These are phyloP conservation scores for Pseudonectria buxi DNA, from an alignment of 2,329 filamentous ascomycete genomes.

Conservation along the genomic window DNA sequence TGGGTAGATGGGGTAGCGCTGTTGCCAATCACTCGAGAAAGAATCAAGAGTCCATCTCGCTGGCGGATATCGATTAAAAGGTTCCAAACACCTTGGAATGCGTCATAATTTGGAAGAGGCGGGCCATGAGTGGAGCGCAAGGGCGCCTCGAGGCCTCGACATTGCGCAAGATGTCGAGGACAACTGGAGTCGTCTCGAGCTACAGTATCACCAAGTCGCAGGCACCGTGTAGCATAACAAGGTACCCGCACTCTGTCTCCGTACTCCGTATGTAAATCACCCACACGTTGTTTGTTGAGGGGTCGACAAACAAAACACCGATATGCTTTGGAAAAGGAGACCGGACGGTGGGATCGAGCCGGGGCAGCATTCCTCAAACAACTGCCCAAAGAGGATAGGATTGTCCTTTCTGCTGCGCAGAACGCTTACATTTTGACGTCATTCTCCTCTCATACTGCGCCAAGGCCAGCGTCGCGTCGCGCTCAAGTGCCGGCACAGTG, in stretches of 20 bases:
- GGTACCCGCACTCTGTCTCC: no score
- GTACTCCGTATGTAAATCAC: no score
- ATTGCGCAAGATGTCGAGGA: no score
- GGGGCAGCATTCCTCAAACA: constrained; percentile 2
- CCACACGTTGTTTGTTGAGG: no score
- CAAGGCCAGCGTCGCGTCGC: constrained; percentile 1
- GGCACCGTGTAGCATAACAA: no score
- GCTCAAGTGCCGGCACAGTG: constrained; percentile 19
- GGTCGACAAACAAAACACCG: constrained; percentile 1
- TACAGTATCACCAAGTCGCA: no score
- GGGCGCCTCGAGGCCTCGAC: not conserved
- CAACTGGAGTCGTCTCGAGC: no score
- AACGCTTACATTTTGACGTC: constrained; percentile 16
- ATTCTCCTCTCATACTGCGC: constrained; percentile 19
- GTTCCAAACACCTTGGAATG: constrained; percentile 5
- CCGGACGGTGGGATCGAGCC: not conserved
- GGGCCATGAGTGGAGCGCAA: constrained; percentile 10
- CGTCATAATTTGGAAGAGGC: constrained; percentile 15
- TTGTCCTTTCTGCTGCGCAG: constrained; percentile 8
- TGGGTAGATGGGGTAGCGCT: no score
- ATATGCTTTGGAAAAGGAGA: constrained; percentile 2
- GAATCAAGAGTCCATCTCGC: no score
- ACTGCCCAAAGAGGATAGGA: constrained; percentile 2
- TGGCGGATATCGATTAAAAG: not conserved
- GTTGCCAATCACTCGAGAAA: no score